Base-by-base conservation (phyloP, 164 flowering plant genomes). In the Tetracentron sinense region DNA sequence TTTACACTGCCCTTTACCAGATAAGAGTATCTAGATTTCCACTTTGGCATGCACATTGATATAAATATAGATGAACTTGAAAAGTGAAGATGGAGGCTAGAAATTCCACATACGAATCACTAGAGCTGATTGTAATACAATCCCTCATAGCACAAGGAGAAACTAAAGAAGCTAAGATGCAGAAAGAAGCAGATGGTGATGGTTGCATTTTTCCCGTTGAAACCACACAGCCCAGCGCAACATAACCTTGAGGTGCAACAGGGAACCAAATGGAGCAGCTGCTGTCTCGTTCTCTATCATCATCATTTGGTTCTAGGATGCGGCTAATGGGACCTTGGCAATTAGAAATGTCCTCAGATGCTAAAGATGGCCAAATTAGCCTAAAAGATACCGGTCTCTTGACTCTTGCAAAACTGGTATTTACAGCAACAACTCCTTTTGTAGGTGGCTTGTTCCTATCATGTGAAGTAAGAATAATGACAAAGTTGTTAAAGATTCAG, bases 391-490 rank as follows among this genome's bases (percentile, higher is more conserved):
- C 58, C 16, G 99, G 97, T 65, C 82, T 85, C 76, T 90, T 92
- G 61, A 95, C 85, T 79, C 88, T 82, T 28, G 70, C 81, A 63
- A 81, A 75, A 73, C 79, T 83, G 48, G 83, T 81, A 72, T 95
- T 95, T 23, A 95, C 87, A 50, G 91, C 92, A 66, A 92, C 61
- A 63, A 92, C 97, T 72, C 92, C 96, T 78, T 83, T 95, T 19
- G 89, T 72, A 54, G 99, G 99, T 50, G 99, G 97, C 76, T 92
- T 90, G 72, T 90, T 86, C 79, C 99, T 95, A 76, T 62, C 31
- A 79, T 42, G 55, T 14, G 46, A 62, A 51, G 54, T 21, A 55
- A 75, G 42, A 55, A 8, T 26, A 59, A 48, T 47, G 10, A 31
- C n/a, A 54, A 56, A 46, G 63, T 20, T 21, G 7, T 68, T n/a